These are phyloP conservation scores for Brassica incana DNA, from an alignment of 345 rosid genomes.

Conservation along the genomic window DNA sequence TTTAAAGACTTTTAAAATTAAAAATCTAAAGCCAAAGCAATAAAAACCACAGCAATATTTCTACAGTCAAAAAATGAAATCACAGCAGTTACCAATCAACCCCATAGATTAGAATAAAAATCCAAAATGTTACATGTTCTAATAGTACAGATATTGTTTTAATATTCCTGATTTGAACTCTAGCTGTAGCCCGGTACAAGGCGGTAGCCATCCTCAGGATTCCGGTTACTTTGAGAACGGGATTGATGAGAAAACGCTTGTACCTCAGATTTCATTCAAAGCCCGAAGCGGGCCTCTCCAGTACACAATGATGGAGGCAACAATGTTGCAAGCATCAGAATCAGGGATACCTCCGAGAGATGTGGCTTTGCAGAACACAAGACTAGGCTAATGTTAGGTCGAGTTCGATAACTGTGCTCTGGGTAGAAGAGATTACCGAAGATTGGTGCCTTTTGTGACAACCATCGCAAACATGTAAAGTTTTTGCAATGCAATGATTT, in stretches of 20 bases:
- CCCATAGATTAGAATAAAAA: too few relatives aligned
- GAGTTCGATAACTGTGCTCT: conserved; percentile 85
- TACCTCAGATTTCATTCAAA: conserved; percentile 86
- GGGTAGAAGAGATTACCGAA: conserved; percentile 83
- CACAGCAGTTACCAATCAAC: too few relatives aligned
- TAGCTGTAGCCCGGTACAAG: conserved; percentile 76
- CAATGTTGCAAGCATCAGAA: conserved; percentile 52
- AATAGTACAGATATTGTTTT: too few relatives aligned
- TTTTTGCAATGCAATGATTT: neutral
- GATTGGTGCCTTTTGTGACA: conserved; percentile 91
- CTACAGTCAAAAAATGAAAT: too few relatives aligned
- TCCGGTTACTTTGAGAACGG: conserved; percentile 67
- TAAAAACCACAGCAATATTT: too few relatives aligned
- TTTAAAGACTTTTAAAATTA: too few relatives aligned
- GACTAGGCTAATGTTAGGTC: conserved; percentile 65
- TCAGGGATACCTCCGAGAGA: conserved; percentile 70
- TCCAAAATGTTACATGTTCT: too few relatives aligned
- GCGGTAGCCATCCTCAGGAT: conserved; percentile 62
- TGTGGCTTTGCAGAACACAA: conserved; percentile 81
- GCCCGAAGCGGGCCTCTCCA: conserved; percentile 91
- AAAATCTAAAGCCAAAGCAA: too few relatives aligned
- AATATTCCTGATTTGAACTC: too few relatives aligned
- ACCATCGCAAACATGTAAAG: conserved; percentile 30
- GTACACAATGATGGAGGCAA: conserved; percentile 52
- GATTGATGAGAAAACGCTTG: conserved; percentile 61